Evolutionary conservation across 345 rosid genomes (phyloP), one percentile per base, ranked within the genome.

Genomic region (Tarenaya hassleriana): DNA sequence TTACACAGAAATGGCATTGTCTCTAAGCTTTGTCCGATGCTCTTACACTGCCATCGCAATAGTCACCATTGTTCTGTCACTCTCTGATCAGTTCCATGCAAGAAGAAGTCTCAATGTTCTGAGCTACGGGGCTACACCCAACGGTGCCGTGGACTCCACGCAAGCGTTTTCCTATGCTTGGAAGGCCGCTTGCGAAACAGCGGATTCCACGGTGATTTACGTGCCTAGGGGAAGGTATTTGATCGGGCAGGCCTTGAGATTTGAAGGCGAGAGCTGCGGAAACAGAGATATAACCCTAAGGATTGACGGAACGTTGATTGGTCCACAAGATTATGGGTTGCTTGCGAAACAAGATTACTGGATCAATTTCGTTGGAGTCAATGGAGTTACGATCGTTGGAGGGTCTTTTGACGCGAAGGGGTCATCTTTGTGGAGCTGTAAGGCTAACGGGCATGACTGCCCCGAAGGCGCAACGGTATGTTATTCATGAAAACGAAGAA

Each of bases 391-490:
- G 20, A 62, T 84, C 7, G 21, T 55, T 35, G 88, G 88, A 10
- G 80, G 83, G 7, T 40, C 60, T 10, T 56, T 81, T 14, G 85
- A 84, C 55, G 88, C 85, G 13, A 73, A 69, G 15, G 94, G 88
- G 8, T 11, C 78, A 1, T 51, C 69, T 9, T 65, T 84, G 57
- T 84, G 88, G 85, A 72, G 41, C 29, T 78, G 88, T 52, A 81
- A 81, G 15, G 69, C 68, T 14, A 35, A 67, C 17, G 58, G 60
- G 54, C 7, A 34, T 4, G 12, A 4, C 16, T 81, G 88, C 57
- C 85, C 83, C 10, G 34, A 31, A 40, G 88, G 85, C 29, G 81
- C 83, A 47, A 75, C 85, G 78, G 88, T 80, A 69, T 34, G 51
- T n/a, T n/a, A n/a, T n/a, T n/a, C n/a, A n/a, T n/a, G n/a, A n/a